phyloP scores from a whole-genome alignment of 1,284 basidiomycete genomes.

The Agaricales sp. region DNA sequence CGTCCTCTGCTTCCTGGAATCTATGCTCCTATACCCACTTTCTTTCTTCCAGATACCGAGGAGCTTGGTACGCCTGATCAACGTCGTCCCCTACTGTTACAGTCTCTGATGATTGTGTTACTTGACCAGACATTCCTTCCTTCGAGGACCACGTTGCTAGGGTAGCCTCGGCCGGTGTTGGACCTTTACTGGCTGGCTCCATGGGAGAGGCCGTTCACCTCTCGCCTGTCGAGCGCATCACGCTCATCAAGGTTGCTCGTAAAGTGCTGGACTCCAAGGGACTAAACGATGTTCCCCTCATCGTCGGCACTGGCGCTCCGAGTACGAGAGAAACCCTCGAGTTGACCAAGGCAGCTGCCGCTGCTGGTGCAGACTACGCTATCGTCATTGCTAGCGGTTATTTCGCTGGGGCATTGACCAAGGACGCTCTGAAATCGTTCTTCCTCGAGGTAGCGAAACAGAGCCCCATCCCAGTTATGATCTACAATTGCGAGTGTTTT shows the following conservation, averaged over 20 bases:
- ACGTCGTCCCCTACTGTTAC: not conserved
- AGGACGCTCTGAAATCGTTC: slow-evolving; percentile 66
- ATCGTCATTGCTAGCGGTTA: slow-evolving; percentile 85
- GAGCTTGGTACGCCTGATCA: slow-evolving; percentile 58
- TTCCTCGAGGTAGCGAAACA: slow-evolving; percentile 69
- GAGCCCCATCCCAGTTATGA: slow-evolving; percentile 78
- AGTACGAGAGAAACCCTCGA: slow-evolving; percentile 76
- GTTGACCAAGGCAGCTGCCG: slow-evolving; percentile 64
- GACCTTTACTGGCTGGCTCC: slow-evolving; percentile 73
- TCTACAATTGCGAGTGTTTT: slow-evolving; percentile 73
- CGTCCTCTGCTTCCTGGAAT: slow-evolving; percentile 65
- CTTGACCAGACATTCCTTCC: slow-evolving; percentile 53
- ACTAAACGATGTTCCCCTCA: slow-evolving; percentile 52
- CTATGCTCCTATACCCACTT: slow-evolving; percentile 80
- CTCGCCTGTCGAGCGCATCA: slow-evolving; percentile 59
- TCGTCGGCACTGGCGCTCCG: slow-evolving; percentile 75
- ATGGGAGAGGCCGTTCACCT: slow-evolving; percentile 82
- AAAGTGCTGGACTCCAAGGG: slow-evolving; percentile 62
- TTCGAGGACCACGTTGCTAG: slow-evolving; percentile 69
- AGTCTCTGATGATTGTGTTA: slow-evolving; percentile 6
- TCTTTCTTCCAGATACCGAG: slow-evolving; percentile 68
- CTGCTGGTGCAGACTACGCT: slow-evolving; percentile 74
- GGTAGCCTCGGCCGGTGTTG: slow-evolving; percentile 64
- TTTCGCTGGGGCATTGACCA: slow-evolving; percentile 67
- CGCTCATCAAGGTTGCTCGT: slow-evolving; percentile 63